Conservation (phyloP, 768 basidiomycete species). For the Mycena amicta region DNA sequence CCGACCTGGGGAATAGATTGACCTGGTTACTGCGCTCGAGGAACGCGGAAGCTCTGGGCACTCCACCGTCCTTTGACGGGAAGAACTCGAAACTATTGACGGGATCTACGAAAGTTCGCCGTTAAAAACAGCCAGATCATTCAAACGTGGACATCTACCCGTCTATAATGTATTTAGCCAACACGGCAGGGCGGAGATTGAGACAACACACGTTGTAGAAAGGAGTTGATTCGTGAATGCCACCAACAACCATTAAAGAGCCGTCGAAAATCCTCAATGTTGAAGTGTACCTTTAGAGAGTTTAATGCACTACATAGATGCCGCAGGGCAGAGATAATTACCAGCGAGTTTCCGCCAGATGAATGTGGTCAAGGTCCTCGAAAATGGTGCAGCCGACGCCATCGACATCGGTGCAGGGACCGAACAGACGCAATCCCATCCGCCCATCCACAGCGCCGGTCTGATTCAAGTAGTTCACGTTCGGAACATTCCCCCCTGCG, state of each 20-base stretch:
- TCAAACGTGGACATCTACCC: neutral
- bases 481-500: constrained; percentile 54
- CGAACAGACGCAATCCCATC: constrained; percentile 26
- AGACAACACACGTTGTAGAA: constrained; percentile 16
- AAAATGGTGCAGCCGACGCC: constrained; percentile 30
- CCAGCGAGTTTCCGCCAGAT: constrained; percentile 58
- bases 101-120: constrained; percentile 33
- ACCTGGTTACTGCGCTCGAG: constrained; percentile 53
- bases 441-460: constrained; percentile 36
- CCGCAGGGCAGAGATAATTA: constrained; percentile 19
- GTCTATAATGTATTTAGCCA: too few species aligned
- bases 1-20: constrained; percentile 52
- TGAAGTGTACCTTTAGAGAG: constrained; percentile 37
- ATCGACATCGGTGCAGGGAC: constrained; percentile 24
- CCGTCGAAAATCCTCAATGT: constrained; percentile 50
- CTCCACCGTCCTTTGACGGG: constrained; percentile 43
- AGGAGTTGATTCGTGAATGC: constrained; percentile 40
- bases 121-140: neutral
- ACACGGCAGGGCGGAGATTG: too few species aligned
- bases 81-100: constrained; percentile 55
- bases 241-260: constrained; percentile 35
- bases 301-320: neutral
- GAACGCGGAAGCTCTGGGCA: constrained; percentile 50
- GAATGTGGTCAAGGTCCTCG: constrained; percentile 48
- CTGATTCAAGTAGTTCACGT: constrained; percentile 35